Base-by-base conservation (phyloP, 2,329 filamentous ascomycete genomes). In the Cephalotrichum gorgonifer region DNA sequence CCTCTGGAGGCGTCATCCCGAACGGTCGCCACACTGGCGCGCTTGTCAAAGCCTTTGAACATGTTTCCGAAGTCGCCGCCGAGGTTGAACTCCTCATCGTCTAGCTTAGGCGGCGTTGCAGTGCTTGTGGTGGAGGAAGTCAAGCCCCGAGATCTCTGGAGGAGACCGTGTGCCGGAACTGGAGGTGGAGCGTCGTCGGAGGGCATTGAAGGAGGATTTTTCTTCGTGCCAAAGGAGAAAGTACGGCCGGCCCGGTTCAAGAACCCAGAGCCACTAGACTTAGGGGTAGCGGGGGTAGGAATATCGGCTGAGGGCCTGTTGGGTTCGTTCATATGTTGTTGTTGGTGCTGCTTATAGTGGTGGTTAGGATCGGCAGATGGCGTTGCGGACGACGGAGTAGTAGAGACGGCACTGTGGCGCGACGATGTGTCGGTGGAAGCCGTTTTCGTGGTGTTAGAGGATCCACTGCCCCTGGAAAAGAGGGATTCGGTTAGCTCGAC, bases 401-500 rank as follows among this genome's bases (percentile, higher is more conserved):
- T 81, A n/a, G 78, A 81, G 47, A 71, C 74, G 62, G 78, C 78
- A 62, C 78, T 81, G 60, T 81, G 75, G 58, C 77, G 73, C 45
- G 78, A 81, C 30, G 77, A 81, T 56, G 75, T 76, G 62, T 81
- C 78, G 54, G 73, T 75, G 48, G 75, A 79, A 46, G 71, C 71
- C 52, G 75, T 75, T 62, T 80, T 78, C 51, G 77, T 81, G 33
- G 74, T 79, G 61, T 79, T 80, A 56, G 77, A 80, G 41, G 76
- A 74, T 55, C 75, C 76, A 57, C 56, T 59, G 58, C 26, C 46
- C 26, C 46, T 48, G 46, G 26, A 23, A 12, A n/a, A n/a, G n/a
- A n/a, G n/a, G 27, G 9, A 43, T 42, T 27, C 38, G 22, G 27
- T 47, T 39, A 39, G 45, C 23, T 17, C 25, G 20, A 4, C 8